Conservation (phyloP, 345 rosid species). For the Clausena lansium region DNA sequence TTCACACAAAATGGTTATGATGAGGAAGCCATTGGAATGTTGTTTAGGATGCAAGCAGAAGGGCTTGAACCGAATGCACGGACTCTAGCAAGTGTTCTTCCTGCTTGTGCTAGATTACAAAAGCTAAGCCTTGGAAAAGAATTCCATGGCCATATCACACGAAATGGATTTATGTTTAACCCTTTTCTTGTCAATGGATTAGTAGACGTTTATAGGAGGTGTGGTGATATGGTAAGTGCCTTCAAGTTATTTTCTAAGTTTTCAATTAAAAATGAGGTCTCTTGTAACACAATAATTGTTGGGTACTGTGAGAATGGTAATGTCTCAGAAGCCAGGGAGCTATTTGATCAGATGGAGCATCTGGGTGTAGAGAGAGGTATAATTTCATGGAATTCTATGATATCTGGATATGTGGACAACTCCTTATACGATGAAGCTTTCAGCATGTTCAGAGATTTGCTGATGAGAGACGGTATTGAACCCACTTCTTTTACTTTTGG, state of each 20-base stretch:
- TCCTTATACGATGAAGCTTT: conserved; percentile 41
- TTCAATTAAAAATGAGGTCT: conserved; percentile 39
- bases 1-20: conserved; percentile 51
- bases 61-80: conserved; percentile 54
- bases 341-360: conserved; percentile 43
- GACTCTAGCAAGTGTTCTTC: conserved; percentile 62
- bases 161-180: conserved; percentile 47
- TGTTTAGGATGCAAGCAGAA: conserved; percentile 43
- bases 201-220: conserved; percentile 58
- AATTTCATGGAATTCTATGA: conserved; percentile 65
- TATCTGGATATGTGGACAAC: conserved; percentile 54
- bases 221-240: conserved; percentile 50
- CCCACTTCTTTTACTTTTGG: conserved; percentile 61
- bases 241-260: conserved; percentile 46
- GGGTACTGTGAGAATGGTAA: conserved; percentile 54
- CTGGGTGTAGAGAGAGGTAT: conserved; percentile 38
- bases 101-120: conserved; percentile 60
- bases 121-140: conserved; percentile 44
- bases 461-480: conserved; percentile 32
- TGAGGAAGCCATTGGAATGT: conserved; percentile 46
- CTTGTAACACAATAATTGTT: conserved; percentile 62
- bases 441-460: conserved; percentile 34
- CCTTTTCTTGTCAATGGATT: conserved; percentile 55
- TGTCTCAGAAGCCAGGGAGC: conserved; percentile 41
- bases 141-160: conserved; percentile 50